A percentile compares a stretch with the other conserved stretches of the same genome.
These are phyloP conservation scores for Leccinum truebloodii DNA, from an alignment of 768 basidiomycete species.

Conservation along the genomic window DNA sequence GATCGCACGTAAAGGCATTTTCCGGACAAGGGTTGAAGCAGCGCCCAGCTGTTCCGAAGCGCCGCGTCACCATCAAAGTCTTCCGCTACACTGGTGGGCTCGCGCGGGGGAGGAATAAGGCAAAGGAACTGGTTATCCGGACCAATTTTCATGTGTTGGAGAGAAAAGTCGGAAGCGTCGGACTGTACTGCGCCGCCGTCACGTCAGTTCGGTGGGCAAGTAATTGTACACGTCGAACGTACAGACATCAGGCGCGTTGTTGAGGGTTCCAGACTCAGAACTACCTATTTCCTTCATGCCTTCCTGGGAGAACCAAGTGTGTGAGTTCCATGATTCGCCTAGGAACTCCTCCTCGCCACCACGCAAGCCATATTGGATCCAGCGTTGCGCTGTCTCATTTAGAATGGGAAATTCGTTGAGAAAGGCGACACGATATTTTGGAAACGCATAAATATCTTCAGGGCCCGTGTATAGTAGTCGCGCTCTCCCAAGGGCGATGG, in stretches of 20 bases:
- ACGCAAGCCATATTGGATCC: slow-evolving; percentile 69
- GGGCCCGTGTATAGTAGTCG: slow-evolving; percentile 68
- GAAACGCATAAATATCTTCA: slow-evolving; percentile 78
- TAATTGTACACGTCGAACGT: slow-evolving; percentile 32
- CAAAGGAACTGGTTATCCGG: slow-evolving; percentile 72
- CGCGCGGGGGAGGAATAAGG: slow-evolving; percentile 68
- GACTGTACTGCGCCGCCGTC: slow-evolving; percentile 22
- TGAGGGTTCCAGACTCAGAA: slow-evolving; percentile 39
- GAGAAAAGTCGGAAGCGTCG: slow-evolving; percentile 43
- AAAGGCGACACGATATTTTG: slow-evolving; percentile 79
- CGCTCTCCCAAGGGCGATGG: slow-evolving; percentile 21
- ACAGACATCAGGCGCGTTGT: slow-evolving; percentile 34
- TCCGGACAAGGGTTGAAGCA: slow-evolving; percentile 76
- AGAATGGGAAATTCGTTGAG: slow-evolving; percentile 75
- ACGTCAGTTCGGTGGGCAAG: slow-evolving; percentile 16
- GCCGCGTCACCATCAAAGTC: slow-evolving; percentile 60
- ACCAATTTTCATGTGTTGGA: slow-evolving; percentile 77
- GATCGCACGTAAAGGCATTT: slow-evolving; percentile 81
- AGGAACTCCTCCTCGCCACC: slow-evolving; percentile 82
- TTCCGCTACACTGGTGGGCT: slow-evolving; percentile 45
- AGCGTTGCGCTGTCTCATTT: slow-evolving; percentile 70
- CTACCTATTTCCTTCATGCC: slow-evolving; percentile 62
- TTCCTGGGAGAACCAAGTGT: slow-evolving; percentile 39
- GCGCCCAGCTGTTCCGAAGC: slow-evolving; percentile 78
- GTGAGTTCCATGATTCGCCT: slow-evolving; percentile 55